phyloP scores from a whole-genome alignment of 306 rosid genomes.

The Purshia tridentata region DNA sequence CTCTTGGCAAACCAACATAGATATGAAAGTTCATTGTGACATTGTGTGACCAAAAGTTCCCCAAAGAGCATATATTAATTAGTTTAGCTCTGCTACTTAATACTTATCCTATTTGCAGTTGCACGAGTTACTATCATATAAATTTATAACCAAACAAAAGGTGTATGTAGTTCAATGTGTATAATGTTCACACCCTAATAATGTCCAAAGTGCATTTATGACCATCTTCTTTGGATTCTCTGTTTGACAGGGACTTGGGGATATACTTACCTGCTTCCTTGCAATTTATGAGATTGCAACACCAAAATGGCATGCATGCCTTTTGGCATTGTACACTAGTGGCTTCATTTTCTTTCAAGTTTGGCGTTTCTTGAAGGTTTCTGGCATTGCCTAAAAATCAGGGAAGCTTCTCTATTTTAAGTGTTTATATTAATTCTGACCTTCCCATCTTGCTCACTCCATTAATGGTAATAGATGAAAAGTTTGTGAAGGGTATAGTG shows the following conservation, averaged over 20 bases:
- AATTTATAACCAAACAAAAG: neutral
- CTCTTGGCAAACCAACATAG: neutral
- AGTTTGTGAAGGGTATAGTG: too few species aligned
- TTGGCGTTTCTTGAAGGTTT: too few species aligned
- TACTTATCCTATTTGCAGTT: neutral
- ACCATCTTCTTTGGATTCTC: conserved; percentile 9
- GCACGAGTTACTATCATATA: neutral
- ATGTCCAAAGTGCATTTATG: neutral
- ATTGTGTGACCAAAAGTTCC: neutral
- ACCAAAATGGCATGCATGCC: neutral
- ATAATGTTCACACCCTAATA: neutral
- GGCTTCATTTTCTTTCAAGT: too few species aligned
- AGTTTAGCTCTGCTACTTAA: neutral
- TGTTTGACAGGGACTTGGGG: neutral
- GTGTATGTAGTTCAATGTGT: neutral
- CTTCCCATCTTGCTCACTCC: too few species aligned
- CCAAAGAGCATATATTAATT: neutral
- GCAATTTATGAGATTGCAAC: conserved; percentile 1
- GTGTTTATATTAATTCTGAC: too few species aligned
- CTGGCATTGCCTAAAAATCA: too few species aligned
- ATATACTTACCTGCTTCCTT: neutral
- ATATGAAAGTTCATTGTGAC: neutral
- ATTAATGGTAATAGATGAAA: too few species aligned
- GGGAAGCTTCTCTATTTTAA: too few species aligned
- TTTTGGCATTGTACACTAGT: too few species aligned